Percentiles rank a stretch among this genome's conserved stretches.
Conservation (phyloP, 164 flowering plant species). For the Protea cynaroides region DNA sequence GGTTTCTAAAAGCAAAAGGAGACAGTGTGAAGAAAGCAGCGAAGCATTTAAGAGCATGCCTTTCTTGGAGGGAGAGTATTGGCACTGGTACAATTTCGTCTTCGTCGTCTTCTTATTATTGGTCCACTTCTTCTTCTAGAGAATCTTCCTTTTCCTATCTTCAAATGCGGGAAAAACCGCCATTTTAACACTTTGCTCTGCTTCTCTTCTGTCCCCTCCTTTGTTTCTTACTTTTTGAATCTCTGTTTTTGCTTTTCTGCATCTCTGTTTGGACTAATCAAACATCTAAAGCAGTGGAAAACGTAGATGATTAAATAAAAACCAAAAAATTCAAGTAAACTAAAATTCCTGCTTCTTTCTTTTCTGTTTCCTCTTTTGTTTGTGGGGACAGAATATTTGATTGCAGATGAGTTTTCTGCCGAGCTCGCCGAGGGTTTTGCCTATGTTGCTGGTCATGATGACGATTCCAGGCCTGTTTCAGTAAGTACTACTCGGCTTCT, state of each 20-base stretch:
- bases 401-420: constrained; percentile 92
- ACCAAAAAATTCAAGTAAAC: constrained; percentile 2
- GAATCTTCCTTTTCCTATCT: constrained; percentile 11
- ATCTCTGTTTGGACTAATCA: constrained; percentile 4
- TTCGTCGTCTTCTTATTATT: constrained; percentile 8
- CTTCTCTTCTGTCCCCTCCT: constrained; percentile 15
- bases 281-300: not conserved
- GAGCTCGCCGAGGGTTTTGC: constrained; percentile 95
- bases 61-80: constrained; percentile 82
- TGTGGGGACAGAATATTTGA: constrained; percentile 53
- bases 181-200: not conserved
- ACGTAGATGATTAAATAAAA: not conserved
- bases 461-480: constrained; percentile 78
- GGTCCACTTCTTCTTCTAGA: not conserved
- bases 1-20: constrained; percentile 82
- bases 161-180: constrained; percentile 8
- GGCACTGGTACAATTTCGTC: constrained; percentile 57
- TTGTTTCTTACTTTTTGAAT: not conserved
- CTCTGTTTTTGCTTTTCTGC: not conserved
- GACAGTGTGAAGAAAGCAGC: constrained; percentile 89
- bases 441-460: constrained; percentile 84
- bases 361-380: constrained; percentile 3
- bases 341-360: not conserved
- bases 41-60: constrained; percentile 75
- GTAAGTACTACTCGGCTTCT: constrained; percentile 28